Base-by-base conservation (phyloP, 1,284 basidiomycete genomes). In the Cutaneotrichosporon mucoides region DNA sequence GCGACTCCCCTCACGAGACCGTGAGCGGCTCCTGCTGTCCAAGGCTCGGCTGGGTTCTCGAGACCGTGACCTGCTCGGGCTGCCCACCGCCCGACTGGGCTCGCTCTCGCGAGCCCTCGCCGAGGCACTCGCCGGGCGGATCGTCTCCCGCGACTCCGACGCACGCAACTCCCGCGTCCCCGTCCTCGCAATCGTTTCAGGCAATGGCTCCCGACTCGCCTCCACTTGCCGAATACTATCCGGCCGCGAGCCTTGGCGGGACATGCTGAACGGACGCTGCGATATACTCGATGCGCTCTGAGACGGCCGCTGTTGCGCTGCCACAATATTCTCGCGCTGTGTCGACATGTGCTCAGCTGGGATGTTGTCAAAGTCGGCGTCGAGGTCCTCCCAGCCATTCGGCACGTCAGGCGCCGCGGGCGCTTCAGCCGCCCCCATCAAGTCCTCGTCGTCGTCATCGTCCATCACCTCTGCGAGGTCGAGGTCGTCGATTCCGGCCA, bases 391-490 rank as follows among this genome's bases (percentile, higher is more conserved):
- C 59, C 56, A 61, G 48, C 53, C 62, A 2, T 52, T 15, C 2
- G 62, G 62, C 9, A 46, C 35, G 33, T 59, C 42, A 1, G 13
- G 11, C 11, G 10, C 47, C 9, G 9, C 44, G 3, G 12, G 16
- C 6, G 8, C 44, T 1, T 37, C 52, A 15, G 13, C 33, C 3
- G 41, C 42, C 2, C 54, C 54, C 9, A 15, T 54, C n/a, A 48
- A 11, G 13, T 58, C 57, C 8, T 60, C 56, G 12, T 35, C 24
- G 24, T 24, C 64, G 10, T 68, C 67, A 16, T 68, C 67, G 33
- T 69, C 73, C 59, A 73, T 60, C 13, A 68, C 16, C 3, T 64
- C 59, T 8, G 70, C 66, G 15, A 65, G 40, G 49, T 68, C 65
- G 10, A 68, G 51, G 50, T 68, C 67, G 4, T 51, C 62, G 13